phyloP scores from a whole-genome alignment of 108 stramenopile genomes.

The Fistulifera pelliculosa region DNA sequence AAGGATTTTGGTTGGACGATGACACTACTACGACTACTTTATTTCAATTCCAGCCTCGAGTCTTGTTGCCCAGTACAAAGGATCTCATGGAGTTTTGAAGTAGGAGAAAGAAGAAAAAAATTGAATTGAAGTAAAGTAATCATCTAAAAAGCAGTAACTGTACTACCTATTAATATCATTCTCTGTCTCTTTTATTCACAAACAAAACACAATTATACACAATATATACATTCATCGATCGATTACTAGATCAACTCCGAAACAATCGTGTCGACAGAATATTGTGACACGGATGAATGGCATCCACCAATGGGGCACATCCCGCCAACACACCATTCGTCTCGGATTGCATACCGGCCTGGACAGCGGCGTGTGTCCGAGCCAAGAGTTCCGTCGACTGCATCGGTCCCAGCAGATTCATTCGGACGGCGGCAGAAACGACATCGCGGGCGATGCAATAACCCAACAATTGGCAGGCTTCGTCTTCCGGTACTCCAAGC shows the following conservation, averaged over 20 bases:
- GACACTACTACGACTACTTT: too few species aligned
- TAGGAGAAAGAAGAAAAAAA: too few species aligned
- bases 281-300: slow-evolving; percentile 71
- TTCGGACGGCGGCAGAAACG: slow-evolving; percentile 71
- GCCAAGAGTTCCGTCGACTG: slow-evolving; percentile 46
- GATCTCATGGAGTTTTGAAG: too few species aligned
- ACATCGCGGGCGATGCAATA: slow-evolving; percentile 71
- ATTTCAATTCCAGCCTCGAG: too few species aligned
- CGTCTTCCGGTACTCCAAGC: slow-evolving; percentile 23
- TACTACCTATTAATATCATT: too few species aligned
- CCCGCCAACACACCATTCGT: slow-evolving; percentile 13
- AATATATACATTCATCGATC: too few species aligned
- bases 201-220: too few species aligned
- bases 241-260: slow-evolving; percentile 52
- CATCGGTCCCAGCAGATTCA: slow-evolving; percentile 69
- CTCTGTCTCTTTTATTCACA: too few species aligned
- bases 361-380: slow-evolving; percentile 31
- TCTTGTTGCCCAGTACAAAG: too few species aligned
- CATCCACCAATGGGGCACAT: slow-evolving; percentile 53
- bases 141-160: too few species aligned
- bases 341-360: slow-evolving; percentile 27
- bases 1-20: too few species aligned
- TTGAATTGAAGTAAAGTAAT: too few species aligned
- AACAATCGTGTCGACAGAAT: slow-evolving; percentile 58
- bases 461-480: slow-evolving; percentile 47